A percentile compares a stretch with the other conserved stretches of the same genome.
These are phyloP conservation scores for Globisporangium heterothallicum DNA, from an alignment of 352 stramenopile genomes.

Conservation along the genomic window DNA sequence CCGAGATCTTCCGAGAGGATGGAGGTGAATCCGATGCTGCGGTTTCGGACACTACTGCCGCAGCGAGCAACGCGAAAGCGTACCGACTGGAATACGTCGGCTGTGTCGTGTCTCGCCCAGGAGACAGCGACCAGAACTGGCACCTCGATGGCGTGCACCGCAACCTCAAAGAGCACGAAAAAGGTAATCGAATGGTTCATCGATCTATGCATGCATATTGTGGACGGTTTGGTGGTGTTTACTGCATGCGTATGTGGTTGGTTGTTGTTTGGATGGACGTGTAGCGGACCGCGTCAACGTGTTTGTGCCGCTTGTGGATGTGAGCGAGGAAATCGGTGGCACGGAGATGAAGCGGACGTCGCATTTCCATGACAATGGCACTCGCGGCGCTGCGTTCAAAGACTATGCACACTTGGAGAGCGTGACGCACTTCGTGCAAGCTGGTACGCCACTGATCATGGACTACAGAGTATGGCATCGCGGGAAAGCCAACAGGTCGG, in stretches of 20 bases:
- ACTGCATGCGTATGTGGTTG: too few relatives aligned
- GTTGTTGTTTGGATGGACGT: too few relatives aligned
- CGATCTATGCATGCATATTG: background rate
- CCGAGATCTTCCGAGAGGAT: constrained; percentile 14
- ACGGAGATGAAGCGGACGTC: constrained; percentile 69
- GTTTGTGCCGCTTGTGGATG: constrained; percentile 60
- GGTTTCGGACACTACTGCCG: constrained; percentile 17
- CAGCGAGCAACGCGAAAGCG: constrained; percentile 3
- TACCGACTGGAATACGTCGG: constrained; percentile 66
- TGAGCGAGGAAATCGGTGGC: constrained; percentile 38
- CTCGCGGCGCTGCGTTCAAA: constrained; percentile 33
- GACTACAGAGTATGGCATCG: constrained; percentile 81
- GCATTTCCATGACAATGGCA: constrained; percentile 39
- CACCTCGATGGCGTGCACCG: constrained; percentile 71
- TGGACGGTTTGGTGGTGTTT: too few relatives aligned
- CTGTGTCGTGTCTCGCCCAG: constrained; percentile 58
- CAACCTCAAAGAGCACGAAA: constrained; percentile 42
- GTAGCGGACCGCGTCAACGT: constrained; percentile 69
- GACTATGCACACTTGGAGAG: constrained; percentile 45
- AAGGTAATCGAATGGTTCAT: too few relatives aligned
- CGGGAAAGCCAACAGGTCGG: constrained; percentile 42
- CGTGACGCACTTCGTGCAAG: constrained; percentile 42
- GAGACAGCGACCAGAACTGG: constrained; percentile 70
- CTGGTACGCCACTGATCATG: constrained; percentile 61
- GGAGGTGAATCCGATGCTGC: background rate